Evolutionary conservation across 768 basidiomycete genomes (phyloP).

Genomic region (Crucibulum laeve): DNA sequence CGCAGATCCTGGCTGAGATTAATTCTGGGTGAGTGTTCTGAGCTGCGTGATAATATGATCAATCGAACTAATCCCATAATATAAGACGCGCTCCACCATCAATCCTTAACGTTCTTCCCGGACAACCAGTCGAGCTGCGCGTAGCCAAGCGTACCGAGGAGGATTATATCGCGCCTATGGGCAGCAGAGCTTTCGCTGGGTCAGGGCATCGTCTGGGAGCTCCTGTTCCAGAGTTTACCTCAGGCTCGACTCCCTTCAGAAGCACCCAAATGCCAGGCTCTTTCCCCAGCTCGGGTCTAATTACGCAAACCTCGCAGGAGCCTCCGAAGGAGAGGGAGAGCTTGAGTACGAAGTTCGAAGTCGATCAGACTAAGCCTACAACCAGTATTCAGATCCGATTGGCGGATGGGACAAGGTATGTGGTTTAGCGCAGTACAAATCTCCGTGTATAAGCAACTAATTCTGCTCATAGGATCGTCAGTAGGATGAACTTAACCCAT

Average conservation of each 20-base stretch:
- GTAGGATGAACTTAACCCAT: slow-evolving; percentile 87
- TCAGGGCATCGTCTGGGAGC: slow-evolving; percentile 80
- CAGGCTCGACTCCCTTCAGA: too few relatives aligned
- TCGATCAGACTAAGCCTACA: slow-evolving; percentile 77
- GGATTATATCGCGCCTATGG: slow-evolving; percentile 60
- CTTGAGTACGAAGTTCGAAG: slow-evolving; percentile 62
- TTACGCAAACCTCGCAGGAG: slow-evolving; percentile 12
- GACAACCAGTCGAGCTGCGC: slow-evolving; percentile 82
- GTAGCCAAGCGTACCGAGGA: slow-evolving; percentile 68
- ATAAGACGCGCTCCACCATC: slow-evolving; percentile 73
- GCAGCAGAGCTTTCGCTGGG: slow-evolving; percentile 59
- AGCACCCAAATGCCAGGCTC: slow-evolving; percentile 74
- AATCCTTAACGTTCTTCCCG: slow-evolving; percentile 65
- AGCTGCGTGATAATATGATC: neutral
- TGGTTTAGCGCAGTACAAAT: slow-evolving; percentile 2
- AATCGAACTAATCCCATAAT: neutral
- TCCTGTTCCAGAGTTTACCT: too few relatives aligned
- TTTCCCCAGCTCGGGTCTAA: slow-evolving; percentile 38
- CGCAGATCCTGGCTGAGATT: slow-evolving; percentile 67
- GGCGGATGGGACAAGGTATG: slow-evolving; percentile 84
- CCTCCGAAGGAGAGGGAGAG: slow-evolving; percentile 24
- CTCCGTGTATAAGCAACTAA: neutral
- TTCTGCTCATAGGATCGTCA: slow-evolving; percentile 57
- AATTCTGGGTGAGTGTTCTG: slow-evolving; percentile 59
- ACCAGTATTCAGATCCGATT: slow-evolving; percentile 89